A percentile compares a stretch with the other conserved stretches of the same genome.
Evolutionary conservation across 192 early-diverging fungal genomes (phyloP).

Genomic region (Spizellomyces punctatus): DNA sequence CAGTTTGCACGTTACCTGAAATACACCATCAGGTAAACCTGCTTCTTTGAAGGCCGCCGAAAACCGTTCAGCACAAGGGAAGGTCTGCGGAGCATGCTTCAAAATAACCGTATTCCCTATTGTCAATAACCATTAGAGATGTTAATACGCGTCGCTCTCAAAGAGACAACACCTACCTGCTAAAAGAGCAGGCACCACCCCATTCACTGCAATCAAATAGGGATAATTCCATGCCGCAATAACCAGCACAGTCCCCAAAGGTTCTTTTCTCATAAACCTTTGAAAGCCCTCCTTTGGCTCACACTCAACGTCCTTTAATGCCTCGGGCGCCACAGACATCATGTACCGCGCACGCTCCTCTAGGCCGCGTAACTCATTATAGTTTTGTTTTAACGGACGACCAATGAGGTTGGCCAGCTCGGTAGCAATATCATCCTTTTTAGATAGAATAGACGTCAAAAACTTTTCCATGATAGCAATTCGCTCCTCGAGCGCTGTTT

Average conservation of each 20-base stretch:
- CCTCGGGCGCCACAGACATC: slow-evolving; percentile 65
- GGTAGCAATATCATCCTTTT: slow-evolving; percentile 56
- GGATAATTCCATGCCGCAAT: slow-evolving; percentile 86
- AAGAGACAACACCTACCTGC: slow-evolving; percentile 66
- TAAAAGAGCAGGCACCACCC: slow-evolving; percentile 75
- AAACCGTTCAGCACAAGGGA: slow-evolving; percentile 73
- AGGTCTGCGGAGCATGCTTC: slow-evolving; percentile 83
- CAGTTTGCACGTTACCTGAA: slow-evolving; percentile 44
- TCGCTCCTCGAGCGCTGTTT: slow-evolving; percentile 53
- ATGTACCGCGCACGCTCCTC: slow-evolving; percentile 69
- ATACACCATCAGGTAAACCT: slow-evolving; percentile 68
- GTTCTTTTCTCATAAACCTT: slow-evolving; percentile 71
- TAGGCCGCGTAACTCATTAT: slow-evolving; percentile 74
- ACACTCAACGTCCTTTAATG: slow-evolving; percentile 61
- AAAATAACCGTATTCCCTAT: slow-evolving; percentile 72
- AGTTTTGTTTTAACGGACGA: slow-evolving; percentile 60
- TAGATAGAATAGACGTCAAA: slow-evolving; percentile 55
- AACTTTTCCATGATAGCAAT: slow-evolving; percentile 54
- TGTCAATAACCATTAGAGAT: slow-evolving; percentile 9
- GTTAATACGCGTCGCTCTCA: not conserved
- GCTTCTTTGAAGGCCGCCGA: slow-evolving; percentile 62
- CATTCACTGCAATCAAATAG: slow-evolving; percentile 76
- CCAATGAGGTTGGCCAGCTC: slow-evolving; percentile 72
- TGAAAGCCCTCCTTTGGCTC: slow-evolving; percentile 52
- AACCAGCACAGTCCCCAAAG: slow-evolving; percentile 67